phyloP scores from a whole-genome alignment of 176 grass and related monocot species.

The Eragrostis curvula region DNA sequence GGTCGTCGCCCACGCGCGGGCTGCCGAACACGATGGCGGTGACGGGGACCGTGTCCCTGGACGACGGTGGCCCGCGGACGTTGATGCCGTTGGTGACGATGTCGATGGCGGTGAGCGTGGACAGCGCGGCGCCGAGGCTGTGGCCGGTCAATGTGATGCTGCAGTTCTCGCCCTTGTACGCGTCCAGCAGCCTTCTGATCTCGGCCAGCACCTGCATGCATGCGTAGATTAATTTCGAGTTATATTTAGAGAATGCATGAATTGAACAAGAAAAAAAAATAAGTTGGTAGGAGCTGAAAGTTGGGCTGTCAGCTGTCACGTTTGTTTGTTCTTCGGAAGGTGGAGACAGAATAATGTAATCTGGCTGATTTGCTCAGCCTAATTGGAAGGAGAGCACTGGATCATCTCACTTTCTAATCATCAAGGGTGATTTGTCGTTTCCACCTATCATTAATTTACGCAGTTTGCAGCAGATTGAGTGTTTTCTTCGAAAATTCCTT shows the following conservation, averaged over 20 bases:
- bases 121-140: slow-evolving; percentile 68
- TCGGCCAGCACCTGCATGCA: slow-evolving; percentile 42
- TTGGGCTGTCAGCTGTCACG: neutral
- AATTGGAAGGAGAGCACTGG: neutral
- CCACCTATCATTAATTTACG: neutral
- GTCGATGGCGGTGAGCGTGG: slow-evolving; percentile 72
- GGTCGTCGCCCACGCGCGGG: slow-evolving; percentile 76
- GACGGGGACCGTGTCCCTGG: slow-evolving; percentile 35
- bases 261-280: neutral
- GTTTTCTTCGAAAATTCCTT: neutral
- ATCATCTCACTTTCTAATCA: neutral
- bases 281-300: too few relatives aligned
- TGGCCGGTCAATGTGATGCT: slow-evolving; percentile 79
- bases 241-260: neutral
- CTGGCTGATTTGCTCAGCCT: too few relatives aligned
- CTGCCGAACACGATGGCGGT: slow-evolving; percentile 67
- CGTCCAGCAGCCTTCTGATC: slow-evolving; percentile 40
- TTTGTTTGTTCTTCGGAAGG: too few relatives aligned
- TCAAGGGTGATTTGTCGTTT: neutral
- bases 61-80: neutral
- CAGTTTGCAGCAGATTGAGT: neutral
- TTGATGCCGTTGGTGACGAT: slow-evolving; percentile 54
- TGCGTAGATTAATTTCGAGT: neutral
- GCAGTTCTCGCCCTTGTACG: slow-evolving; percentile 56
- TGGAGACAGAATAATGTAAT: too few relatives aligned